phyloP scores from a whole-genome alignment of 345 rosid species.

The Hibiscus mutabilis region DNA sequence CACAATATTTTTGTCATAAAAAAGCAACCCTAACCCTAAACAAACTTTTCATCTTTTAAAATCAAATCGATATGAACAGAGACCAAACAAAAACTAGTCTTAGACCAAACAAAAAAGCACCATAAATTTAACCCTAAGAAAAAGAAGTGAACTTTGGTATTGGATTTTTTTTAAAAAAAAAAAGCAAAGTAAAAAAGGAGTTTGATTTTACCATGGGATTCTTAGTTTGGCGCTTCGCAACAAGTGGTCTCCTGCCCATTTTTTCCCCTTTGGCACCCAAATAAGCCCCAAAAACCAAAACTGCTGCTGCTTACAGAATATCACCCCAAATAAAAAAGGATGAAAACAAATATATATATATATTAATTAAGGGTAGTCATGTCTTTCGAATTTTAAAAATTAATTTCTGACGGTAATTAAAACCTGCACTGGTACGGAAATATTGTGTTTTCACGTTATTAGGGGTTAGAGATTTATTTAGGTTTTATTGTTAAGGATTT shows the following conservation, averaged over 20 bases:
- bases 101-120: not conserved
- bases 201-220: not conserved
- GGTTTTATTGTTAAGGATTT: no score
- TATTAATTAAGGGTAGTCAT: no score
- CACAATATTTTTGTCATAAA: not conserved
- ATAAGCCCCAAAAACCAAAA: not conserved
- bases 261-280: not conserved
- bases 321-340: no score
- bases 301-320: not conserved
- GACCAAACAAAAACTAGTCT: not conserved
- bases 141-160: not conserved
- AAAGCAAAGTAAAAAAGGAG: not conserved
- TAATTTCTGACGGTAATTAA: no score
- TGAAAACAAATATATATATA: no score
- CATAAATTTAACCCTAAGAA: not conserved
- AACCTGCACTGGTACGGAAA: no score
- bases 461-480: no score
- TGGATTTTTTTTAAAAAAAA: not conserved
- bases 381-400: not conserved
- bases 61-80: not conserved
- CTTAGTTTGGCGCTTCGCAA: conserved; percentile 1
- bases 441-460: no score
- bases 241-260: conserved; percentile 2
- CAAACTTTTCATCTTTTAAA: not conserved
- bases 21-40: not conserved